Evolutionary conservation across 2,329 filamentous ascomycete species (phyloP).

Genomic region (Furcasterigmium sp.): DNA sequence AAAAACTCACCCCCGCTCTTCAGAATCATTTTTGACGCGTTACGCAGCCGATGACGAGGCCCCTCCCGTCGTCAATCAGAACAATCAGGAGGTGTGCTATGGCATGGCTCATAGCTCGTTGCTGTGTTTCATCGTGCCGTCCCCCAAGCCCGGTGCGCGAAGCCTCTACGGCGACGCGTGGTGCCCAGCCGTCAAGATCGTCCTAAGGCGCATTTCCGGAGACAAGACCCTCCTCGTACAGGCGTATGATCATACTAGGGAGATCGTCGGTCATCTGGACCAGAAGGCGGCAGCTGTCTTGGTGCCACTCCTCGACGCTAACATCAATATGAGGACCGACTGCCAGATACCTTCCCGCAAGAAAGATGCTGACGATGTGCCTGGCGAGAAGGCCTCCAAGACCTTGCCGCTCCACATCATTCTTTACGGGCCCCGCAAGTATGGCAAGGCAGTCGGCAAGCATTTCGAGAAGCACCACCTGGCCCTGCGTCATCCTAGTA

Average conservation of each 20-base stretch:
- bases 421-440: constrained; percentile 70
- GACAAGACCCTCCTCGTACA: constrained; percentile 58
- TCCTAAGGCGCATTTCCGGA: constrained; percentile 54
- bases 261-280: constrained; percentile 74
- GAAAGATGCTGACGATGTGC: constrained; percentile 56
- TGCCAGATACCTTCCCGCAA: constrained; percentile 65
- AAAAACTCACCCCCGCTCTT: constrained; percentile 8
- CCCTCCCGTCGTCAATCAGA: constrained; percentile 51
- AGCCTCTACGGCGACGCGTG: constrained; percentile 51
- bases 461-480: constrained; percentile 62
- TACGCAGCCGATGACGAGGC: constrained; percentile 51
- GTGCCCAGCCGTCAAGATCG: constrained; percentile 72
- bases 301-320: constrained; percentile 66
- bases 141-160: constrained; percentile 58
- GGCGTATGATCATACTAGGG: constrained; percentile 65
- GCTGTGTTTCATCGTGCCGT: constrained; percentile 63
- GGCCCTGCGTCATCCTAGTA: constrained; percentile 47
- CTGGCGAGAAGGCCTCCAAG: constrained; percentile 57
- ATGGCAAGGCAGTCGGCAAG: constrained; percentile 59
- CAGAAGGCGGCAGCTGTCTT: constrained; percentile 60
- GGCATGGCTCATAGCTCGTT: constrained; percentile 69
- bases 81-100: constrained; percentile 71
- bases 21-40: background rate
- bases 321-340: constrained; percentile 61
- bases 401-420: constrained; percentile 65